Conservation (phyloP, 2,329 filamentous ascomycete species). For the Hypocrella siamensis region DNA sequence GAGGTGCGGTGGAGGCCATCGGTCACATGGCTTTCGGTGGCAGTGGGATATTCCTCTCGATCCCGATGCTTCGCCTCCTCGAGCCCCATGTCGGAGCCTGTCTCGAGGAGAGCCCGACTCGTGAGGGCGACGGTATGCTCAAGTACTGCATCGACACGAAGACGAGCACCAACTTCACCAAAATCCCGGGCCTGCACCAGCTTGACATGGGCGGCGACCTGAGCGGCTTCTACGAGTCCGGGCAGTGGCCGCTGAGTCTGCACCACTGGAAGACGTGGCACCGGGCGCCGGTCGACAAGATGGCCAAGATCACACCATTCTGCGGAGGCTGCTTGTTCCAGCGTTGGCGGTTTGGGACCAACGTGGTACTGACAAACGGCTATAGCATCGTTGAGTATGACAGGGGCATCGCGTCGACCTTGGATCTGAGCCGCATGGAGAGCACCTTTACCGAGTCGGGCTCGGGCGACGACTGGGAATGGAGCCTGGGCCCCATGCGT, state of each 20-base stretch:
- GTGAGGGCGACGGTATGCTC: constrained; percentile 38
- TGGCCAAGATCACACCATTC: constrained; percentile 12
- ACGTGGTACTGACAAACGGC: constrained; percentile 40
- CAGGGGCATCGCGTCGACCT: constrained; percentile 17
- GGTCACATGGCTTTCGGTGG: constrained; percentile 47
- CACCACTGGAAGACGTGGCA: constrained; percentile 53
- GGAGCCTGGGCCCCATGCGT: constrained; percentile 36
- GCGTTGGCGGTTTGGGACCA: constrained; percentile 31
- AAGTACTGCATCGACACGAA: constrained; percentile 40
- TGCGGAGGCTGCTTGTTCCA: constrained; percentile 45
- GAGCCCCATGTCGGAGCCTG: constrained; percentile 32
- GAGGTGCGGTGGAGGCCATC: constrained; percentile 31
- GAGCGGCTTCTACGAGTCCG: constrained; percentile 45
- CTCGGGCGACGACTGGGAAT: constrained; percentile 32
- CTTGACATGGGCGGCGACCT: constrained; percentile 39
- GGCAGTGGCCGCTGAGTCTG: constrained; percentile 35
- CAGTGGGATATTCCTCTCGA: constrained; percentile 41
- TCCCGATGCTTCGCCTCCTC: constrained; percentile 32
- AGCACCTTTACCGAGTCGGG: constrained; percentile 23
- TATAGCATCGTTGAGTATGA: constrained; percentile 38
- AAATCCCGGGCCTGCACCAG: constrained; percentile 39
- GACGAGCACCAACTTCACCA: constrained; percentile 35
- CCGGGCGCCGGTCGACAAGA: constrained; percentile 18
- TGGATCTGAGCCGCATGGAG: constrained; percentile 32
- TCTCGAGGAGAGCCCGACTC: constrained; percentile 22